Percentiles rank a stretch among this genome's conserved stretches.
Evolutionary conservation across 257 asterid genomes (phyloP).

Genomic region (Nicotiana tomentosiformis): DNA sequence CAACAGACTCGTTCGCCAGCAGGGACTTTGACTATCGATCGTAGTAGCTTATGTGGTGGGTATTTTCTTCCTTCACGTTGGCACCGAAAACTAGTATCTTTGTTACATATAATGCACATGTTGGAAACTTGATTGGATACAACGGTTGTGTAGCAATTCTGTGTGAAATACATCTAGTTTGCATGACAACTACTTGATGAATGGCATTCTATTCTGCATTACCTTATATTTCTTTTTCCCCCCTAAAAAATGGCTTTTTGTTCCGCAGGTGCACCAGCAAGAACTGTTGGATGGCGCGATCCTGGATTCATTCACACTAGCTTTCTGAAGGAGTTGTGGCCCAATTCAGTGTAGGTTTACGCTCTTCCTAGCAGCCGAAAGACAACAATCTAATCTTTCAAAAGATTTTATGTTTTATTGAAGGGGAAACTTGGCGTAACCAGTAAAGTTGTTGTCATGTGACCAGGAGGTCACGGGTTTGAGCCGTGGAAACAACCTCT

Average conservation of each 20-base stretch:
- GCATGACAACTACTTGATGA: not conserved
- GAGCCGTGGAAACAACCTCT: too few relatives aligned
- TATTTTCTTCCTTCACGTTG: not conserved
- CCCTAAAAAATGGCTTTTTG: not conserved
- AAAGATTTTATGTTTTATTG: not conserved
- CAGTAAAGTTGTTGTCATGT: too few relatives aligned
- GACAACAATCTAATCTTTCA: not conserved
- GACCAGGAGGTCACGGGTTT: too few relatives aligned
- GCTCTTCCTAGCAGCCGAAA: not conserved
- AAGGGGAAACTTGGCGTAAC: too few relatives aligned
- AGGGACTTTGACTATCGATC: constrained; percentile 76
- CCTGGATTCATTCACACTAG: constrained; percentile 61
- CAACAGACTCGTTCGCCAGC: constrained; percentile 57
- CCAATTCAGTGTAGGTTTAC: constrained; percentile 35
- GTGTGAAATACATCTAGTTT: not conserved
- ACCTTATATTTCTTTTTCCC: not conserved
- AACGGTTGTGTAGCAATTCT: not conserved
- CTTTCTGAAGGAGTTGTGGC: constrained; percentile 54
- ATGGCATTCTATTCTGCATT: constrained; percentile 19
- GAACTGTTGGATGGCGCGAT: constrained; percentile 67
- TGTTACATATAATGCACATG: not conserved
- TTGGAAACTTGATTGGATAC: not conserved
- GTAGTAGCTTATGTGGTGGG: constrained; percentile 86
- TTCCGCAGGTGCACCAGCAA: constrained; percentile 69
- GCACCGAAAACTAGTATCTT: not conserved